phyloP scores from a whole-genome alignment of 225 moss, liverwort and hornwort species.

The Sphagnum contortum region DNA sequence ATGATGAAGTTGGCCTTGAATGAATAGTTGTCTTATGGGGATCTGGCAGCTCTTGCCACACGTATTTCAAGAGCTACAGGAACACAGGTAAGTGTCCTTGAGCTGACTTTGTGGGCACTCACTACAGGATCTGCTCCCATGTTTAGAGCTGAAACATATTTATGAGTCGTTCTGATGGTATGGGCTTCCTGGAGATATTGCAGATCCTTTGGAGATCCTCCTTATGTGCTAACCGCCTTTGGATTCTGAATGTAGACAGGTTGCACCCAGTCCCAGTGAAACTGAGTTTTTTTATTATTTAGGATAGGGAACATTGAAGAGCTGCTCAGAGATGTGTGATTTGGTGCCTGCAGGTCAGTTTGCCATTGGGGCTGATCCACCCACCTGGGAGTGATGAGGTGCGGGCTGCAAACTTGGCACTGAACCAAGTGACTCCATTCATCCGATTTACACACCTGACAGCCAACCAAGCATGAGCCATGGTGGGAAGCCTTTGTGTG shows the following conservation, averaged over 20 bases:
- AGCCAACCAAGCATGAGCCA: constrained; percentile 96
- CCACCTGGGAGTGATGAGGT: constrained; percentile 47
- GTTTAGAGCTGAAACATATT: too few relatives aligned
- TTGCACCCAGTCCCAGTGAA: not conserved
- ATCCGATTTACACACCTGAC: constrained; percentile 90
- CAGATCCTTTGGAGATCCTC: too few relatives aligned
- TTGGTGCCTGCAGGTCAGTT: constrained; percentile 28
- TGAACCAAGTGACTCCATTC: constrained; percentile 89
- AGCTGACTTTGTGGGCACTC: too few relatives aligned
- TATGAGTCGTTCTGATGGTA: too few relatives aligned
- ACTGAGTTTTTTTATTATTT: too few relatives aligned
- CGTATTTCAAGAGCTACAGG: constrained; percentile 51
- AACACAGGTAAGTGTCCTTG: not conserved
- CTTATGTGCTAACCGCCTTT: too few relatives aligned
- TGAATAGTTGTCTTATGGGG: too few relatives aligned
- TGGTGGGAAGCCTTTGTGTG: constrained; percentile 96
- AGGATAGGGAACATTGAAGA: too few relatives aligned
- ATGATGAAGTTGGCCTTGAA: too few relatives aligned
- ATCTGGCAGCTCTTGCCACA: constrained; percentile 49
- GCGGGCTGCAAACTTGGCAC: constrained; percentile 74
- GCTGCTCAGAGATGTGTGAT: too few relatives aligned
- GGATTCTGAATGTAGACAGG: not conserved
- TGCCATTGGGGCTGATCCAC: constrained; percentile 12
- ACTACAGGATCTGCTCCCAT: too few relatives aligned
- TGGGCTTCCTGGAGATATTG: too few relatives aligned